phyloP scores from a whole-genome alignment of 2,329 filamentous ascomycete genomes.

The Mycogone perniciosa region DNA sequence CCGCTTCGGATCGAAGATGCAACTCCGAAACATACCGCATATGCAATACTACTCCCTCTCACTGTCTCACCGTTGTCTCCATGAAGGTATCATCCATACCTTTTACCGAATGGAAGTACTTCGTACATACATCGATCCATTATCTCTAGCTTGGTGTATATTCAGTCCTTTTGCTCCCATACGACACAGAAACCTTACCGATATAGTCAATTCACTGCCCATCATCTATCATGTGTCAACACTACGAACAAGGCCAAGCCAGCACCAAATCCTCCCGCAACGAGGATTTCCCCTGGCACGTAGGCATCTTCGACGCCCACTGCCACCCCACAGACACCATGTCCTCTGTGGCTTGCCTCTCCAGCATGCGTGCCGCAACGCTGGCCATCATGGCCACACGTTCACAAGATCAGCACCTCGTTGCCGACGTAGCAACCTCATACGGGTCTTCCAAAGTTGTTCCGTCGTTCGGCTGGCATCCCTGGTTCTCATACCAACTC shows the following conservation, averaged over 20 bases:
- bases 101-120: no score
- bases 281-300: conserved; percentile 58
- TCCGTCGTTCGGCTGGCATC: conserved; percentile 81
- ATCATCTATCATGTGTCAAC: no score
- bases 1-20: no score
- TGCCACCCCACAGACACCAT: conserved; percentile 80
- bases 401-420: conserved; percentile 67
- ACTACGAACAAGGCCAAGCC: background rate
- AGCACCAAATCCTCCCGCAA: background rate
- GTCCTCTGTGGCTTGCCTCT: conserved; percentile 50
- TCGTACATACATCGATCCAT: no score
- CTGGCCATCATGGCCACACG: conserved; percentile 75
- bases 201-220: no score
- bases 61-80: no score
- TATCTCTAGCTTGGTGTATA: no score
- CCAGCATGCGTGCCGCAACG: conserved; percentile 57
- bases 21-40: no score
- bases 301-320: conserved; percentile 70
- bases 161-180: no score
- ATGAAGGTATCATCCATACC: no score
- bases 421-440: conserved; percentile 53
- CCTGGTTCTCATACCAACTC: conserved; percentile 77
- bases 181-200: no score
- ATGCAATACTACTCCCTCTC: no score
- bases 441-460: conserved; percentile 46